These are phyloP conservation scores for Boletus rubescentipes DNA, from an alignment of 768 basidiomycete species.

Conservation along the genomic window DNA sequence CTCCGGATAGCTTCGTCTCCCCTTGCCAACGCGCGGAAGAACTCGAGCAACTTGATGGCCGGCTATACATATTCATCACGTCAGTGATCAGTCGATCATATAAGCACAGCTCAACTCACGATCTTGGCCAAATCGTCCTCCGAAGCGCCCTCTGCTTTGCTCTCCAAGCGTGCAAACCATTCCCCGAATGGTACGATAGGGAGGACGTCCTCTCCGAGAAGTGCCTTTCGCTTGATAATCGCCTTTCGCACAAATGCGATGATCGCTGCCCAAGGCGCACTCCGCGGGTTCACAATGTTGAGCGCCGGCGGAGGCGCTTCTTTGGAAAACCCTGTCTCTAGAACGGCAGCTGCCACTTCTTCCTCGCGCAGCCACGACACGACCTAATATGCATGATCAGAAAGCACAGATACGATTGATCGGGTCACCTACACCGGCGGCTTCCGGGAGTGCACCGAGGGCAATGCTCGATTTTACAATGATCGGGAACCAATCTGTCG, in stretches of 20 bases:
- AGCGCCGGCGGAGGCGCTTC: constrained; percentile 22
- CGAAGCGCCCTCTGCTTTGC: constrained; percentile 14
- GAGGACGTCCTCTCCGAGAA: constrained; percentile 8
- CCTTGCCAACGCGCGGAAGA: constrained; percentile 26
- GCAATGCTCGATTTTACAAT: constrained; percentile 37
- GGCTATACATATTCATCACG: constrained; percentile 20
- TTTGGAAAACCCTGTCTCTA: constrained; percentile 27
- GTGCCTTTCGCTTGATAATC: constrained; percentile 12
- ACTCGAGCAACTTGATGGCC: constrained; percentile 35
- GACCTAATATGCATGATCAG: constrained; percentile 20
- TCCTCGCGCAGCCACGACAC: constrained; percentile 46
- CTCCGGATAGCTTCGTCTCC: constrained; percentile 15
- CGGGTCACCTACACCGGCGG: constrained; percentile 32
- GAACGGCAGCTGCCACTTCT: constrained; percentile 34
- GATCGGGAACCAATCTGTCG: constrained; percentile 48
- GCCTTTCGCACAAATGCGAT: constrained; percentile 25
- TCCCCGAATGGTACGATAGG: constrained; percentile 34
- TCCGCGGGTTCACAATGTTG: constrained; percentile 41
- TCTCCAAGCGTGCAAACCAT: constrained; percentile 35
- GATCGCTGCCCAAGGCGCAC: constrained; percentile 32
- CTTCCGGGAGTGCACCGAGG: constrained; percentile 29
- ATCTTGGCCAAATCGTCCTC: constrained; percentile 31
- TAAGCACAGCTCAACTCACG: constrained; percentile 21
- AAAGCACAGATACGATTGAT: background rate
- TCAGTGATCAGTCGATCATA: background rate